Conservation (phyloP, 495 filamentous ascomycete genomes). For the Cladorrhinum samala region DNA sequence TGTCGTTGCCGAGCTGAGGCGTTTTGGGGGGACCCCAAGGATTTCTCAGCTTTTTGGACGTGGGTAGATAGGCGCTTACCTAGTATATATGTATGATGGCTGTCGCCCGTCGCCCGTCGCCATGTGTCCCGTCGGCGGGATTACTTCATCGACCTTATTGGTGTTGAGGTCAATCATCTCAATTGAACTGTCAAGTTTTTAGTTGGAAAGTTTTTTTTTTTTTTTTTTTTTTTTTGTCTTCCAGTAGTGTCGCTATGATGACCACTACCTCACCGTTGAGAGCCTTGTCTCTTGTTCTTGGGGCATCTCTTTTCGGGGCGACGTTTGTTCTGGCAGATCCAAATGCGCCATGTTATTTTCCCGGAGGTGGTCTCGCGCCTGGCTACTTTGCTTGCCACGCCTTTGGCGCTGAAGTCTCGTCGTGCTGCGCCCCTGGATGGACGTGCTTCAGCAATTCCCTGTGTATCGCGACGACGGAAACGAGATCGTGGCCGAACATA, state of each 20-base stretch:
- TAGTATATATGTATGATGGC: not conserved
- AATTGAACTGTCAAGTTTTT: too few relatives aligned
- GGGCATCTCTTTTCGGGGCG: not conserved
- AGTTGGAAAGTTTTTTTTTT: too few relatives aligned
- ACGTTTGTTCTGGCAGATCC: not conserved
- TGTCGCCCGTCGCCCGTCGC: not conserved
- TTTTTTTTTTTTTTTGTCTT: too few relatives aligned
- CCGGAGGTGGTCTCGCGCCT: conserved; percentile 15
- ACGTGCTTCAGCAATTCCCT: conserved; percentile 33
- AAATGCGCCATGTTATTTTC: conserved; percentile 28
- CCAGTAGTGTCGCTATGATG: too few relatives aligned
- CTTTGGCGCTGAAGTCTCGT: conserved; percentile 9
- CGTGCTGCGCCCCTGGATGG: conserved; percentile 29
- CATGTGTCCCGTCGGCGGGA: not conserved
- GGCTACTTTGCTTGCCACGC: conserved; percentile 25
- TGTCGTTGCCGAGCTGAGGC: not conserved
- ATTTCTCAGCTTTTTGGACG: not conserved
- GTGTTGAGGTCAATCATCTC: too few relatives aligned
- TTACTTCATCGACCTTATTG: too few relatives aligned
- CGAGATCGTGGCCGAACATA: conserved; percentile 14
- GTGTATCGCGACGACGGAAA: conserved; percentile 26
- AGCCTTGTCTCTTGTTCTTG: too few relatives aligned
- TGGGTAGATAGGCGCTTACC: not conserved
- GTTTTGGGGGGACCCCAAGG: not conserved
- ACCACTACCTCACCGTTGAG: too few relatives aligned